phyloP scores from a whole-genome alignment of 257 asterid species.

The Linderniella brevidens region DNA sequence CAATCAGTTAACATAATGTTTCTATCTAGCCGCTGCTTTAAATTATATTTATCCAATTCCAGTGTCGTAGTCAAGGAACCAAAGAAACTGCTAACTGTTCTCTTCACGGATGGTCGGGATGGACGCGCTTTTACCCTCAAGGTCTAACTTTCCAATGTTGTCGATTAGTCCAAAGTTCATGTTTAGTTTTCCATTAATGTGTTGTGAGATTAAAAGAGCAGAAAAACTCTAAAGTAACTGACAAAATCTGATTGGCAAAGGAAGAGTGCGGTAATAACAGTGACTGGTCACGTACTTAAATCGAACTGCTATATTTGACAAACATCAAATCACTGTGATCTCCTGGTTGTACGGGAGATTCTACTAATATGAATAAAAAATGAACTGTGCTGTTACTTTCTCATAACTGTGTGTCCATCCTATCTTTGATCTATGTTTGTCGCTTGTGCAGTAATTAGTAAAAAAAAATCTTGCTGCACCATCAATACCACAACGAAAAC shows the following conservation, averaged over 20 bases:
- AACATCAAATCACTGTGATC: no score
- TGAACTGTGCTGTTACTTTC: no score
- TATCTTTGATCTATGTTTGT: no score
- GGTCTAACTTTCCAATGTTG: conserved; percentile 23
- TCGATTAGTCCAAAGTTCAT: background rate
- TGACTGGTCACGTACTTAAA: no score
- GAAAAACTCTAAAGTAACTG: no score
- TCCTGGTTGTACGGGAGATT: no score
- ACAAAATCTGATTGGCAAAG: no score
- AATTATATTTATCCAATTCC: conserved; percentile 19
- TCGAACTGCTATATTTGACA: no score
- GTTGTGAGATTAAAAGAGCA: background rate
- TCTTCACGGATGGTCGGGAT: conserved; percentile 90
- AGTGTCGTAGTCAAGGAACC: conserved; percentile 98
- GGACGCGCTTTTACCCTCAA: conserved; percentile 96
- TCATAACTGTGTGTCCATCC: no score
- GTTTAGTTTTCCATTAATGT: conserved; percentile 4
- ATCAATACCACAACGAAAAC: background rate
- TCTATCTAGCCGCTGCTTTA: conserved; percentile 3
- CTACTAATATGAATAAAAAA: no score
- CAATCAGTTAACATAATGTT: conserved; percentile 2
- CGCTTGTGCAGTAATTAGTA: background rate
- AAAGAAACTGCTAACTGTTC: conserved; percentile 83
- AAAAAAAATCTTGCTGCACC: background rate
- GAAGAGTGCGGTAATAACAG: no score